Conservation (phyloP, 495 filamentous ascomycete genomes). For the Talaromyces proteolyticus region DNA sequence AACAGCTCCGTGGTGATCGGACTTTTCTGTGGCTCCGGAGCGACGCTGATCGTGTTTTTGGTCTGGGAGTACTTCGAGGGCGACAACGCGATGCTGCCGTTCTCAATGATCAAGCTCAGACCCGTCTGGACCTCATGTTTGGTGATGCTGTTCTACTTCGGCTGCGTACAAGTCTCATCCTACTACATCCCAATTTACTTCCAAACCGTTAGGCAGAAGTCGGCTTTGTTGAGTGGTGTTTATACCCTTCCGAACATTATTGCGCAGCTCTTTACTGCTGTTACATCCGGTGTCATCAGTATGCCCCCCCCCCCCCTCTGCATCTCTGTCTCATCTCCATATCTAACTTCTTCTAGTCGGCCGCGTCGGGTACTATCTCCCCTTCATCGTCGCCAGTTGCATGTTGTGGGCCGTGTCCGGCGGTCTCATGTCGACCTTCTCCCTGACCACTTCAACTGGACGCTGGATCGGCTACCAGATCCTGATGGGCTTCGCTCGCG, state of each 20-base stretch:
- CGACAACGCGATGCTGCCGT: constrained; percentile 4
- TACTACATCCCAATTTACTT: constrained; percentile 9
- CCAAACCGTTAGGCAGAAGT: not conserved
- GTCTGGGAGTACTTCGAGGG: constrained; percentile 13
- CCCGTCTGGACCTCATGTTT: not conserved
- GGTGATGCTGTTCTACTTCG: constrained; percentile 1
- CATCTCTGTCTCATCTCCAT: not conserved
- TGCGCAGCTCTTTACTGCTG: constrained; percentile 38
- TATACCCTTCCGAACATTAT: constrained; percentile 16
- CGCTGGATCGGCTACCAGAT: constrained; percentile 55
- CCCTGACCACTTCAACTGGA: constrained; percentile 29
- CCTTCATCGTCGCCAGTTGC: constrained; percentile 27
- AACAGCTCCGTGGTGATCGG: constrained; percentile 15
- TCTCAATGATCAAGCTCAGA: not conserved
- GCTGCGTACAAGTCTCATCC: constrained; percentile 29
- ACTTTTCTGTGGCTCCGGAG: constrained; percentile 16
- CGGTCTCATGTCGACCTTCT: constrained; percentile 45
- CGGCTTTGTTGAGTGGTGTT: constrained; percentile 4
- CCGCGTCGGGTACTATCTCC: constrained; percentile 45
- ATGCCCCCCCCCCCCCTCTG: constrained; percentile 3
- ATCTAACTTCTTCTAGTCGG: constrained; percentile 15
- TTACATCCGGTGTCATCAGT: constrained; percentile 37
- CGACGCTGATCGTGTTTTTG: constrained; percentile 18
- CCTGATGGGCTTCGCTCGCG: constrained; percentile 45
- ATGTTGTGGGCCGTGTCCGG: constrained; percentile 28